phyloP scores from a whole-genome alignment of 176 grass and related monocot species.

The Zoysia pacifica region DNA sequence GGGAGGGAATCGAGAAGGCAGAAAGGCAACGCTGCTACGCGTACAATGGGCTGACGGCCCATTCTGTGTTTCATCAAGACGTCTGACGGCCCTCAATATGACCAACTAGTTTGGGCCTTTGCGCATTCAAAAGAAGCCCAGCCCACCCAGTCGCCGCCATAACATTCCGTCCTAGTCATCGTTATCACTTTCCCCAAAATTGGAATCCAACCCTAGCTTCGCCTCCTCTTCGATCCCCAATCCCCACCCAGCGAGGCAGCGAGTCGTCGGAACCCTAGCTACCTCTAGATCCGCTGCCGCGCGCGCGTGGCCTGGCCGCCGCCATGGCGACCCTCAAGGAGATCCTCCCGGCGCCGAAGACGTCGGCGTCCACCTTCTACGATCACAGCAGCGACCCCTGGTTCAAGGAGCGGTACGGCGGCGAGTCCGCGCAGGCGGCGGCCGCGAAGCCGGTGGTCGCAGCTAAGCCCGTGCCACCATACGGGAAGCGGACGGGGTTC shows the following conservation, averaged over 20 bases:
- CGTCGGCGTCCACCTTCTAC: slow-evolving; percentile 54
- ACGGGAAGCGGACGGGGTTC: slow-evolving; percentile 63
- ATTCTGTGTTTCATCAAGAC: no score
- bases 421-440: slow-evolving; percentile 23
- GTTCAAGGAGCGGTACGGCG: slow-evolving; percentile 92
- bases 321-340: slow-evolving; percentile 73
- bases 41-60: no score
- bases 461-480: slow-evolving; percentile 51
- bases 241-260: slow-evolving; percentile 8
- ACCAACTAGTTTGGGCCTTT: neutral
- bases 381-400: slow-evolving; percentile 91
- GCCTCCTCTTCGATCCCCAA: slow-evolving; percentile 22
- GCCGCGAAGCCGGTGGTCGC: slow-evolving; percentile 30
- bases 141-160: slow-evolving; percentile 8
- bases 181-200: neutral
- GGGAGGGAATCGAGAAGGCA: no score
- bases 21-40: no score
- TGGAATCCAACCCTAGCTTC: slow-evolving; percentile 51
- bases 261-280: slow-evolving; percentile 50
- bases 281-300: slow-evolving; percentile 24
- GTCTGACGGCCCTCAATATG: no score
- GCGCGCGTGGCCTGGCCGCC: neutral
- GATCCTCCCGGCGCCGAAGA: slow-evolving; percentile 69
- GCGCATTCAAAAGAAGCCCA: neutral
- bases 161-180: neutral